Conservation (phyloP, 106 monocot genomes). For the Narthecium ossifragum region DNA sequence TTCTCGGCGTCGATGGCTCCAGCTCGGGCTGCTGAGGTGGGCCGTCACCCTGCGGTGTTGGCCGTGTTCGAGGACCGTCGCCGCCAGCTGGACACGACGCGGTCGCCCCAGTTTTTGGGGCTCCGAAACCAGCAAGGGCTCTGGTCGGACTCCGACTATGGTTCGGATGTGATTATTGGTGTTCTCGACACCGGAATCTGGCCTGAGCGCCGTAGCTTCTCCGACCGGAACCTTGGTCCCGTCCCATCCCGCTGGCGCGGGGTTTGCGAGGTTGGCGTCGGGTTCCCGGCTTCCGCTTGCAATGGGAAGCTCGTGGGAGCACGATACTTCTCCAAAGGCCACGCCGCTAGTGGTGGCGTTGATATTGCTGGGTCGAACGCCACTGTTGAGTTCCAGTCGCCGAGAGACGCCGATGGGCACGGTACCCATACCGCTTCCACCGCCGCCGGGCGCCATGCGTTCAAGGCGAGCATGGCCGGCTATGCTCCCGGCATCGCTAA, state of each 20-base stretch:
- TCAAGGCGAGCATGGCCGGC: conserved; percentile 65
- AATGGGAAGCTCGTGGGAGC: conserved; percentile 93
- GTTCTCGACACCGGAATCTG: conserved; percentile 92
- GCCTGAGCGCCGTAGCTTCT: conserved; percentile 85
- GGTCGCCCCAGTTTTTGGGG: conserved; percentile 92
- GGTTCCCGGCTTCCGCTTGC: conserved; percentile 55
- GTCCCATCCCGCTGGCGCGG: conserved; percentile 82
- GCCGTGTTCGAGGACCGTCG: conserved; percentile 73
- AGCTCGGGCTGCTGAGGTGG: conserved; percentile 24
- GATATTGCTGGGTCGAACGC: conserved; percentile 48
- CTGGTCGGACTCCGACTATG: conserved; percentile 95
- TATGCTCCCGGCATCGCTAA: conserved; percentile 91
- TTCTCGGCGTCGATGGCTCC: conserved; percentile 74
- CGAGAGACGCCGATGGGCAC: conserved; percentile 92
- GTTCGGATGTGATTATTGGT: conserved; percentile 76
- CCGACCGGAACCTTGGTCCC: conserved; percentile 66
- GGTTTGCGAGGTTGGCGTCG: conserved; percentile 49
- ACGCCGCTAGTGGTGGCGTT: conserved; percentile 36
- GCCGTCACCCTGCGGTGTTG: conserved; percentile 51
- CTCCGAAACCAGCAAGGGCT: conserved; percentile 82
- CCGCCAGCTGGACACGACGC: conserved; percentile 74
- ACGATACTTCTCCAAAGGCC: conserved; percentile 74
- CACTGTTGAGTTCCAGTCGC: conserved; percentile 67
- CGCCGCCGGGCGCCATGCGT: conserved; percentile 82
- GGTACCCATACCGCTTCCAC: conserved; percentile 97